These are phyloP conservation scores for Amanita rimosa DNA, from an alignment of 768 basidiomycete genomes.

Conservation along the genomic window DNA sequence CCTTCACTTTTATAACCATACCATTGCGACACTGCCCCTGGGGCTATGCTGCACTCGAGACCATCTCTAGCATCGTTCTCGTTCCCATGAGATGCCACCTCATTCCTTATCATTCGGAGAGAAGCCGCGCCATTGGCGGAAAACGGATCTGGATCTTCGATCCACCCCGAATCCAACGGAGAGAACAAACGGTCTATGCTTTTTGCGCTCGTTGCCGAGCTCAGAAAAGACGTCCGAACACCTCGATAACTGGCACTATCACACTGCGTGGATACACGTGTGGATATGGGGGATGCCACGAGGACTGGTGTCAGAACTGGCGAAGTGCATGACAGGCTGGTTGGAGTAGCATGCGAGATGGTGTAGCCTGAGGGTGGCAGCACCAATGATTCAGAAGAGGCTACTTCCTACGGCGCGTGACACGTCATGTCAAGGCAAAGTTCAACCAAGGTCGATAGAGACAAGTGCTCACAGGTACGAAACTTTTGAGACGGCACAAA, in stretches of 20 bases:
- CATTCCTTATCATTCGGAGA: not conserved
- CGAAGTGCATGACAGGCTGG: too few relatives aligned
- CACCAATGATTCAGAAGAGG: not conserved
- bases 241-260: too few relatives aligned
- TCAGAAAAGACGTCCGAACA: not conserved
- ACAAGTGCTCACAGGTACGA: conserved; percentile 1
- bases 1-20: not conserved
- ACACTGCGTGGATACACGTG: too few relatives aligned
- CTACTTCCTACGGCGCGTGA: not conserved
- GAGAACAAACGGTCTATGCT: not conserved
- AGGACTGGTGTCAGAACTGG: too few relatives aligned
- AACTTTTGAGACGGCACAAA: conserved; percentile 1
- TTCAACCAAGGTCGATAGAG: too few relatives aligned
- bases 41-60: too few relatives aligned
- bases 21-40: not conserved
- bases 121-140: not conserved
- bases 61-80: too few relatives aligned
- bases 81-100: too few relatives aligned
- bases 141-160: not conserved
- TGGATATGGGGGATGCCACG: too few relatives aligned
- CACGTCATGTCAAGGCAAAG: too few relatives aligned
- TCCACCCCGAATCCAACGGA: conserved; percentile 1
- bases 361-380: not conserved
- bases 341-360: not conserved
- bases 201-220: not conserved